A percentile compares a stretch with the other conserved stretches of the same genome.
These are phyloP conservation scores for Iris pallida DNA, from an alignment of 116 monocot species.

Conservation along the genomic window DNA sequence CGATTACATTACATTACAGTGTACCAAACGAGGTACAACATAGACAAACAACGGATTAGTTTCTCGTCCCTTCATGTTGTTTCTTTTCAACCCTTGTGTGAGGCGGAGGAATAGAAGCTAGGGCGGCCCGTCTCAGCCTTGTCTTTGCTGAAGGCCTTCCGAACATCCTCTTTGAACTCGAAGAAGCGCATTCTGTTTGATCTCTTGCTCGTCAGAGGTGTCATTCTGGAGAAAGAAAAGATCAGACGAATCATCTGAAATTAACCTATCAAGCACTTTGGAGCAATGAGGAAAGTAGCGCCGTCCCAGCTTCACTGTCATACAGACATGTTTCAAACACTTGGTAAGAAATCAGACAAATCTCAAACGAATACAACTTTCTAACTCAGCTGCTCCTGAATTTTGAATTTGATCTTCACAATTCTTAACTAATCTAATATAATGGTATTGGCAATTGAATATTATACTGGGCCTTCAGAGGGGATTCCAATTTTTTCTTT, in stretches of 20 bases:
- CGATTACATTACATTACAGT: too few relatives aligned
- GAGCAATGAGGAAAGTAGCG: slow-evolving; percentile 83
- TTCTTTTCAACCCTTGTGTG: slow-evolving; percentile 18
- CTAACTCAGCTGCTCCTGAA: too few relatives aligned
- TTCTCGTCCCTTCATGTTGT: slow-evolving; percentile 19
- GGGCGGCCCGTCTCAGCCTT: slow-evolving; percentile 33
- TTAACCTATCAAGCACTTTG: slow-evolving; percentile 66
- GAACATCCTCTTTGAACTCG: slow-evolving; percentile 77
- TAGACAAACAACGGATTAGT: slow-evolving; percentile 9
- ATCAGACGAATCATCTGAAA: slow-evolving; percentile 68
- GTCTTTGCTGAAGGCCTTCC: slow-evolving; percentile 76
- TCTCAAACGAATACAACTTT: too few relatives aligned
- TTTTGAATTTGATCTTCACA: too few relatives aligned
- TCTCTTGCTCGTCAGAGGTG: slow-evolving; percentile 56
- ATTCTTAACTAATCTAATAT: too few relatives aligned
- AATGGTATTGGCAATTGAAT: too few relatives aligned
- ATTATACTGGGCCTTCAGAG: too few relatives aligned
- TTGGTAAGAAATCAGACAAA: too few relatives aligned
- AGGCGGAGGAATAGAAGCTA: slow-evolving; percentile 39
- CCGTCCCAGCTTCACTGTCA: slow-evolving; percentile 74
- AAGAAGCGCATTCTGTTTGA: slow-evolving; percentile 65
- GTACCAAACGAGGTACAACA: too few relatives aligned
- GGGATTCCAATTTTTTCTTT: too few relatives aligned
- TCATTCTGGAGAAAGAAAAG: slow-evolving; percentile 47
- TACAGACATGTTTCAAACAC: too few relatives aligned